Evolutionary conservation across 2,329 filamentous ascomycete species (phyloP), one percentile per base, ranked within the genome.

Genomic region (Nakataea oryzae): DNA sequence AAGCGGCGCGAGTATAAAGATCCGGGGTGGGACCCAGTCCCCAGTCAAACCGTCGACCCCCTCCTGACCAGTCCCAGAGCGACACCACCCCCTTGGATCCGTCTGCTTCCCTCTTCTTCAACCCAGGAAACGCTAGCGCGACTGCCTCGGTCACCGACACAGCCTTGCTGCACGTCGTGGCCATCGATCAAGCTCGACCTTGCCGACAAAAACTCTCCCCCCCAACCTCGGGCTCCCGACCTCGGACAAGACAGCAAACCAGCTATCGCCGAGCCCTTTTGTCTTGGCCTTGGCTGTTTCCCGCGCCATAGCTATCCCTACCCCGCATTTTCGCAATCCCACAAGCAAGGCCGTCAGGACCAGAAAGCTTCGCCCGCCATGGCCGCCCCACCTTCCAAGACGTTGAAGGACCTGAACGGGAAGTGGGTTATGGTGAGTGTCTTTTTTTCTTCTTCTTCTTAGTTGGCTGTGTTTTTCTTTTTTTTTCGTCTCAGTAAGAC

Each of bases 311-410:
- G 34, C 34, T 29, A 13, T 5, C 24, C 14, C 24, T 56, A 58
- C 57, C 57, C 57, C 57, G 57, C 57, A 21, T 58, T 26, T 50
- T 50, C 17, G 21, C 30, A 30, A 30, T 30, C 30, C 30, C 30
- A 58, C 11, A 24, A 32, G 5, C 17, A 14, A 57, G 29, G 27
- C 28, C 26, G 27, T 21, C 27, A 30, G 27, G 27, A 5, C 55
- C 27, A 17, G 13, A 14, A 58, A 34, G n/a, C 57, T 8, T 32
- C 63, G 63, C 30, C 60, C 72, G 81, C 63, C 70, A 93, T 93
- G 89, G 88, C 89, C 66, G 87, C 88, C 64, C 89, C 90, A 62
- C 73, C 81, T 61, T 79, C 81, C 65, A 84, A 87, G 78, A 90
- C 81, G 59, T 81, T 86, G 68, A 81, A 81, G 66, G 81, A 91